Percentiles rank a stretch among this genome's conserved stretches.
Evolutionary conservation across 257 asterid genomes (phyloP).

Genomic region (Solanum chiquidenum): DNA sequence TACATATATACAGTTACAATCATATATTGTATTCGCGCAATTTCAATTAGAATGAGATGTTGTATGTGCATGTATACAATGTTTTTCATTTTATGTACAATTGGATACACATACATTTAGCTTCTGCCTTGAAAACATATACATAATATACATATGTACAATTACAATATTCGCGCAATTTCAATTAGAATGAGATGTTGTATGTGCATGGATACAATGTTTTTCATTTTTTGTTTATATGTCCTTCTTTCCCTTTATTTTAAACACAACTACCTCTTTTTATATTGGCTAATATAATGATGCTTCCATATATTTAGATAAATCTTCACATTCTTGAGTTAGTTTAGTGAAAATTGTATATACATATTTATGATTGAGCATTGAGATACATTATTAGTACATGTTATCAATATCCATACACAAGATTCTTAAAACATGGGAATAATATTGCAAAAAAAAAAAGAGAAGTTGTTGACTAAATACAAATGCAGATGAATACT

Average conservation of each 20-base stretch:
- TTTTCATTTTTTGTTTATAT: background rate
- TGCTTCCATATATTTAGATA: too few relatives aligned
- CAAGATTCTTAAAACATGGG: background rate
- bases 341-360: background rate
- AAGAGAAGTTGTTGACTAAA: background rate
- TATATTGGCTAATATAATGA: too few relatives aligned
- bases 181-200: background rate
- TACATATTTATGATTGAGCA: background rate
- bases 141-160: too few relatives aligned
- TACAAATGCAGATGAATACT: background rate
- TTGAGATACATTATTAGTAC: background rate
- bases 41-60: too few relatives aligned
- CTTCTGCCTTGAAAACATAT: too few relatives aligned
- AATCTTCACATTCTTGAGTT: background rate
- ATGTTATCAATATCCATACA: background rate
- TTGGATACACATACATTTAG: too few relatives aligned
- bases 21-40: fast-evolving
- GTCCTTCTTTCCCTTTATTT: background rate
- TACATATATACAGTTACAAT: too few relatives aligned
- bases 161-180: fast-evolving
- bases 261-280: too few relatives aligned
- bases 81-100: too few relatives aligned
- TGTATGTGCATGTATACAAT: too few relatives aligned
- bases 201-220: background rate
- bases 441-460: background rate